Evolutionary conservation across 176 grass and related monocot genomes (phyloP).

Genomic region (Rhynchospora pubera): DNA sequence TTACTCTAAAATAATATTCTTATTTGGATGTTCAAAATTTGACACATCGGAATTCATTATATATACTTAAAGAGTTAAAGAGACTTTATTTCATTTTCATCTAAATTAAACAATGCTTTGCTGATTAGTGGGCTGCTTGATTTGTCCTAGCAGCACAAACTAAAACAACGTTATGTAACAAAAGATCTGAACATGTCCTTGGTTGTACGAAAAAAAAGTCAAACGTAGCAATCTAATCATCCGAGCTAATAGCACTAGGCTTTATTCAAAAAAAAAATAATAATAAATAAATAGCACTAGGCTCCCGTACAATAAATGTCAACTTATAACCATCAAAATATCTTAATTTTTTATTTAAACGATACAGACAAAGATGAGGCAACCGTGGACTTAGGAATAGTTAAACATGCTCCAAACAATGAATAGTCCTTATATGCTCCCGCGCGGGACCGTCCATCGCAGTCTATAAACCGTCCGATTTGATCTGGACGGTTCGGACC

Average conservation of each 20-base stretch:
- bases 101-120: too few species aligned
- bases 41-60: too few species aligned
- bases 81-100: too few species aligned
- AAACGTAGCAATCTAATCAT: not conserved
- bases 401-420: not conserved
- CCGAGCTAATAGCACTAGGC: not conserved
- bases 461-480: too few species aligned
- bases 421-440: too few species aligned
- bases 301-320: not conserved
- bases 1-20: too few species aligned
- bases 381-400: not conserved
- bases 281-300: not conserved
- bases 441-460: too few species aligned
- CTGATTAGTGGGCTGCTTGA: not conserved
- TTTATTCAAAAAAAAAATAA: too few species aligned
- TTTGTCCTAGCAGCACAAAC: not conserved
- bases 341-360: not conserved
- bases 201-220: conserved; percentile 10
- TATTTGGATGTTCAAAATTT: too few species aligned
- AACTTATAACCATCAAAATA: conserved; percentile 3
- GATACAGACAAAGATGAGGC: not conserved
- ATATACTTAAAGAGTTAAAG: too few species aligned
- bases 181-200: conserved; percentile 4
- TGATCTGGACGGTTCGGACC: too few species aligned
- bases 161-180: not conserved